Percentiles rank a stretch among this genome's conserved stretches.
Evolutionary conservation across 176 grass and related monocot species (phyloP).

Genomic region (Ananas comosus): DNA sequence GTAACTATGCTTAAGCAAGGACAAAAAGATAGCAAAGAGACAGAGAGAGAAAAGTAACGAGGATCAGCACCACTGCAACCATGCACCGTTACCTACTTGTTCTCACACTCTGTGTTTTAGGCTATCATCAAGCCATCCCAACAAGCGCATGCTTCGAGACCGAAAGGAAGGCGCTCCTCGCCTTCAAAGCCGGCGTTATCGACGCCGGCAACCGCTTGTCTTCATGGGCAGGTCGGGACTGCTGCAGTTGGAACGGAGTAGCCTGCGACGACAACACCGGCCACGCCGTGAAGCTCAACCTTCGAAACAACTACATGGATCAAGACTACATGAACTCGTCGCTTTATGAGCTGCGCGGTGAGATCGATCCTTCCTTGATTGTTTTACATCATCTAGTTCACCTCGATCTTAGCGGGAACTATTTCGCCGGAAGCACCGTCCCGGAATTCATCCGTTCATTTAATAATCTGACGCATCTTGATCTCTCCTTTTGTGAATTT

Average conservation of each 20-base stretch:
- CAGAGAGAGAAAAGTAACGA: no score
- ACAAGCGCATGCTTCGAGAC: background rate
- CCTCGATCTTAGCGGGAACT: background rate
- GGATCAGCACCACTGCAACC: background rate
- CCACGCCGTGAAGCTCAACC: background rate
- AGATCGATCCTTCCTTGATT: constrained; percentile 20
- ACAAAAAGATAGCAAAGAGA: no score
- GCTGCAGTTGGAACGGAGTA: background rate
- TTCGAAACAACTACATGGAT: background rate
- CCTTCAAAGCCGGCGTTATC: background rate
- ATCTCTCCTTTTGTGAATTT: background rate
- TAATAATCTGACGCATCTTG: constrained; percentile 11
- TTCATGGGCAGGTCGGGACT: background rate
- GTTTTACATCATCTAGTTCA: constrained; percentile 4
- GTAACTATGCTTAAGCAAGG: no score
- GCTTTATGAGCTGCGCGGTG: background rate
- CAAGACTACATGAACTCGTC: background rate
- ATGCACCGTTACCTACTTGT: background rate
- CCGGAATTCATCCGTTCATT: constrained; percentile 16
- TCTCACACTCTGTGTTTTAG: background rate
- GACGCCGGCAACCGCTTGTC: background rate
- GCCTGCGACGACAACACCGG: background rate
- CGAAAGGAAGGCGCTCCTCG: background rate
- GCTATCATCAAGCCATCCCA: background rate
- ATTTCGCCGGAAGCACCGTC: constrained; percentile 4